These are phyloP conservation scores for Alternaria sp. DNA, from an alignment of 2,329 filamentous ascomycete species.

Conservation along the genomic window DNA sequence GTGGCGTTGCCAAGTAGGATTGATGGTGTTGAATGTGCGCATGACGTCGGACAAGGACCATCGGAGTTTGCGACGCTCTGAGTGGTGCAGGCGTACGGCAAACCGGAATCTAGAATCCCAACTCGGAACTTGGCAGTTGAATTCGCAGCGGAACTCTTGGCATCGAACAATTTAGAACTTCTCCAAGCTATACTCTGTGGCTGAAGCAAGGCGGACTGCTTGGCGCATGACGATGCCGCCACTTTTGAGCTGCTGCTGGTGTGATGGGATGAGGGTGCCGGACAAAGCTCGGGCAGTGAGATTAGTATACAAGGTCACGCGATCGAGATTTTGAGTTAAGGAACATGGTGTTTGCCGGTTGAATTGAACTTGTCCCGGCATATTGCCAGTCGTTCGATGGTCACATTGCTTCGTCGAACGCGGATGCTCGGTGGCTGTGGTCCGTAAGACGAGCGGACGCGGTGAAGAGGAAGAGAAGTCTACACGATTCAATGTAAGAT, in stretches of 20 bases:
- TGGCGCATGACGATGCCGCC: slow-evolving; percentile 13
- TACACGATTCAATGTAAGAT: not conserved
- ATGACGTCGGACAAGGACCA: slow-evolving; percentile 22
- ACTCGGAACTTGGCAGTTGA: slow-evolving; percentile 7
- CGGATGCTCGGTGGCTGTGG: not conserved
- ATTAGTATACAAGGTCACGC: not conserved
- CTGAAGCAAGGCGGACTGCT: slow-evolving; percentile 19
- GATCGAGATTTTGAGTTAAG: not conserved
- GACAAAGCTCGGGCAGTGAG: not conserved
- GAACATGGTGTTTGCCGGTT: not conserved
- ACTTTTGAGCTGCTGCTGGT: not conserved
- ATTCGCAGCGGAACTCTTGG: slow-evolving; percentile 16
- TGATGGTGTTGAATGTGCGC: slow-evolving; percentile 8
- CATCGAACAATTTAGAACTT: not conserved
- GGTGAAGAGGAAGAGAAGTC: not conserved
- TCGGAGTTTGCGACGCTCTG: not conserved
- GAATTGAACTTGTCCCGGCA: not conserved
- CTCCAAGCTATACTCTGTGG: slow-evolving; percentile 1
- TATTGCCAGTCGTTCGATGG: not conserved
- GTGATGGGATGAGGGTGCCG: not conserved
- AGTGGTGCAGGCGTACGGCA: not conserved
- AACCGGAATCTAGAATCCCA: slow-evolving; percentile 14
- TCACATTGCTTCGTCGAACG: not conserved
- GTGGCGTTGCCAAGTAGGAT: slow-evolving; percentile 10
- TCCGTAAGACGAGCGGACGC: not conserved